Base-by-base conservation (phyloP, 768 basidiomycete species). In the Leccinum pellstonianum region DNA sequence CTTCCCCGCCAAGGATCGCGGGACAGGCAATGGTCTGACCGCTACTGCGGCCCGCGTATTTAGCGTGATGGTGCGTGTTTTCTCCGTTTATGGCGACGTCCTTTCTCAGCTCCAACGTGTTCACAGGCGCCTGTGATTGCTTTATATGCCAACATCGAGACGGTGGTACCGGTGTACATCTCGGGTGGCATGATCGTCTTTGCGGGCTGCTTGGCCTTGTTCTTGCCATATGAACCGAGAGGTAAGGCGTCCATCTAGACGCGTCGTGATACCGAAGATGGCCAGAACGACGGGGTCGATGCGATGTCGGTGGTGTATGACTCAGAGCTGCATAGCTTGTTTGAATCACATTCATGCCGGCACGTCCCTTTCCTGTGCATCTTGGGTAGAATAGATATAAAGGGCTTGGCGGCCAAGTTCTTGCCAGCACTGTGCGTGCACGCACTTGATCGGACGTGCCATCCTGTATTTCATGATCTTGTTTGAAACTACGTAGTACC, bases 161-260 rank as follows among this genome's bases (percentile, higher is more conserved):
- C 86, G 0, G 78, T 85, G 1, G 85, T 84, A 0, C 90, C 90
- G 0, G 86, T 91, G 29, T 91, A 88, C 67, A 83, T 90, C 47
- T 80, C 87, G 9, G 89, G 86, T 1, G 84, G 79, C 4, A 64
- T 92, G 58, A 78, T 89, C 60, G 76, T 91, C 21, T 75, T 79
- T 55, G 81, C 86, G 8, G 89, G 87, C 2, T 68, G 76, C 8
- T 65, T 91, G 52, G 81, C 86, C 2, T 68, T 90, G 31, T 66
- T 88, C 0, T 73, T 93, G 19, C 91, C 90, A 0, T 91, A 85
- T 63, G 89, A 92, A 70, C 85, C 89, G 0, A 75, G 85, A 65
- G 90, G 90, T n/a, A 87, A 83, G 66, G 85, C 84, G 31, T 86
- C 86, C 52, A 82, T 88, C 68, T 90, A 77, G 68, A 61, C 33